Evolutionary conservation across 2,329 filamentous ascomycete species (phyloP).

Genomic region (Hypoxylon sp.): DNA sequence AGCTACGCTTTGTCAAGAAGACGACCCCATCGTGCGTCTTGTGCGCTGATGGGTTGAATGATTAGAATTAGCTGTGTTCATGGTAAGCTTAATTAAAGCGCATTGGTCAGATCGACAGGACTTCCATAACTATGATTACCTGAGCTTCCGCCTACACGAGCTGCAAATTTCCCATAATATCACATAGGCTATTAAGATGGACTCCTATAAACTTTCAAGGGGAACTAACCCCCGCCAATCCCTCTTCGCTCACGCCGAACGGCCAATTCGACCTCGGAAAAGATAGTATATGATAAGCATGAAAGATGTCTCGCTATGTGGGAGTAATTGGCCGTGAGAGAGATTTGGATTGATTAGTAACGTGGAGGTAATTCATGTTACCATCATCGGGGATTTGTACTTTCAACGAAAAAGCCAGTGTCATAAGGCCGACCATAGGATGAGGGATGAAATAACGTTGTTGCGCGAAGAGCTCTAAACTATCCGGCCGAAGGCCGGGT

Average conservation of each 20-base stretch:
- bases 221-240: not conserved
- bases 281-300: not conserved
- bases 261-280: not conserved
- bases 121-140: not conserved
- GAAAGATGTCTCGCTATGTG: not conserved
- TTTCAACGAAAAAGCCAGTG: too few species aligned
- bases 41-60: not conserved
- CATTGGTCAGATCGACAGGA: not conserved
- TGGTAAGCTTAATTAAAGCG: not conserved
- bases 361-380: too few species aligned
- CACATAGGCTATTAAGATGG: not conserved
- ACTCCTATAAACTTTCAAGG: not conserved
- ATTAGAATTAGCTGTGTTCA: not conserved
- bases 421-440: too few species aligned
- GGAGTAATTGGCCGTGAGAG: too few species aligned
- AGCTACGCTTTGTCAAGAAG: not conserved
- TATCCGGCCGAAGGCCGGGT: too few species aligned
- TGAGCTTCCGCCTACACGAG: not conserved
- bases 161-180: not conserved
- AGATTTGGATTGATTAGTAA: too few species aligned
- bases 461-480: too few species aligned
- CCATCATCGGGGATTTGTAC: too few species aligned
- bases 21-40: not conserved
- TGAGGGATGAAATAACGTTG: too few species aligned
- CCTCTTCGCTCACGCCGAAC: not conserved